Evolutionary conservation across 2,329 filamentous ascomycete genomes (phyloP).

Genomic region (Coniosporium tulheliwenetii): DNA sequence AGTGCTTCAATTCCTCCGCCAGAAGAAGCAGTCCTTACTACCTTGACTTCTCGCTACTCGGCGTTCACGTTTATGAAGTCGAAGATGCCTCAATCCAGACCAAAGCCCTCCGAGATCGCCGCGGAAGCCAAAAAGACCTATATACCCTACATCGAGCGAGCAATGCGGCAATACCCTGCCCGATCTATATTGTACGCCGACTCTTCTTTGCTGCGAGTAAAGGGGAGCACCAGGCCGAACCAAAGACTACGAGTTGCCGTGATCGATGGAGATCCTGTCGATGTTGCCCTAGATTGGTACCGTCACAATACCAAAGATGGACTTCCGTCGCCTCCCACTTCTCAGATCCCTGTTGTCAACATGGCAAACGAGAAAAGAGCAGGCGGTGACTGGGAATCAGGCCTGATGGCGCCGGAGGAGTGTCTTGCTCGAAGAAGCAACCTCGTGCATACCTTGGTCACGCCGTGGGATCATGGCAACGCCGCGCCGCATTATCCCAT

Average conservation of each 20-base stretch:
- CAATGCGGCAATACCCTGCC: constrained; percentile 26
- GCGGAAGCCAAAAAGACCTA: constrained; percentile 57
- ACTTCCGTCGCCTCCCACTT: constrained; percentile 10
- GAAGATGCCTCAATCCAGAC: constrained; percentile 41
- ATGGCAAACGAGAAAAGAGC: constrained; percentile 61
- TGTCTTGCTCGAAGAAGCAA: constrained; percentile 61
- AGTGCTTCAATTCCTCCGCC: background rate
- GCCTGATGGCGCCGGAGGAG: constrained; percentile 50
- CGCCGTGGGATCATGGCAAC: constrained; percentile 36
- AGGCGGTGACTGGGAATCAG: constrained; percentile 67
- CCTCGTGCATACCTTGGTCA: constrained; percentile 51
- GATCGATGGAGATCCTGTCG: constrained; percentile 28
- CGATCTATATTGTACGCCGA: constrained; percentile 42
- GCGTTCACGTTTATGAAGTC: background rate
- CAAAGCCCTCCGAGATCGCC: constrained; percentile 54
- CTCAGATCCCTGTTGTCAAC: constrained; percentile 49
- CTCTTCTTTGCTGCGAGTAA: constrained; percentile 21
- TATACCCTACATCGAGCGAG: constrained; percentile 45
- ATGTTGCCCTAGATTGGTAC: constrained; percentile 44
- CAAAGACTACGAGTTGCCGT: constrained; percentile 26
- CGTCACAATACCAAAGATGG: constrained; percentile 12
- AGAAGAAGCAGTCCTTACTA: background rate
- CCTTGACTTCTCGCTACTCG: background rate
- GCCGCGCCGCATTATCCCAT: constrained; percentile 50
- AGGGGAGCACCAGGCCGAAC: constrained; percentile 28